Conservation (phyloP, 2,329 filamentous ascomycete genomes). For the Fusarium sp. region DNA sequence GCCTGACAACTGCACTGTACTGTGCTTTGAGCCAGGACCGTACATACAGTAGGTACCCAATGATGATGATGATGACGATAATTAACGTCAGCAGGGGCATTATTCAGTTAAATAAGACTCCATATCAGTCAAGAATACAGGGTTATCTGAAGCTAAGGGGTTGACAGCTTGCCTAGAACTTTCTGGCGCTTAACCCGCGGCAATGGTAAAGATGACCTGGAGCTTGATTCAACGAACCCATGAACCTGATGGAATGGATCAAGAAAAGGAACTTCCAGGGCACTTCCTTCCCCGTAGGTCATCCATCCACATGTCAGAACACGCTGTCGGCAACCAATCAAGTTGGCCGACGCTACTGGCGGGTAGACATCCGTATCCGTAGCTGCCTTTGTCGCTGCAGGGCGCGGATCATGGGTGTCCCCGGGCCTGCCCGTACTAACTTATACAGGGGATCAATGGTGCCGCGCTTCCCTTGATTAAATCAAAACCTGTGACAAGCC, state of each 20-base stretch:
- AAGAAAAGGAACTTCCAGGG: constrained; percentile 12
- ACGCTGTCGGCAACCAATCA: constrained; percentile 22
- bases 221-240: background rate
- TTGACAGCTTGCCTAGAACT: constrained; percentile 28
- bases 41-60: background rate
- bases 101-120: background rate
- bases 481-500: constrained; percentile 34
- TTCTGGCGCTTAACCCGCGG: constrained; percentile 41
- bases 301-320: constrained; percentile 33
- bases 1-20: background rate
- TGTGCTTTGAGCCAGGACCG: background rate
- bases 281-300: constrained; percentile 30
- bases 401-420: constrained; percentile 33
- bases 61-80: background rate
- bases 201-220: constrained; percentile 6
- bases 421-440: constrained; percentile 13
- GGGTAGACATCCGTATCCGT: constrained; percentile 18
- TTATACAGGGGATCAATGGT: constrained; percentile 26
- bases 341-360: constrained; percentile 24
- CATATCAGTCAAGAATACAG: background rate
- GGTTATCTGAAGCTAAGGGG: constrained; percentile 18
- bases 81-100: background rate
- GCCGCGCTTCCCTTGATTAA: constrained; percentile 41
- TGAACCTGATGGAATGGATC: background rate
- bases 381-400: constrained; percentile 15